phyloP scores from a whole-genome alignment of 768 basidiomycete genomes.

The Hygrophorus russula region DNA sequence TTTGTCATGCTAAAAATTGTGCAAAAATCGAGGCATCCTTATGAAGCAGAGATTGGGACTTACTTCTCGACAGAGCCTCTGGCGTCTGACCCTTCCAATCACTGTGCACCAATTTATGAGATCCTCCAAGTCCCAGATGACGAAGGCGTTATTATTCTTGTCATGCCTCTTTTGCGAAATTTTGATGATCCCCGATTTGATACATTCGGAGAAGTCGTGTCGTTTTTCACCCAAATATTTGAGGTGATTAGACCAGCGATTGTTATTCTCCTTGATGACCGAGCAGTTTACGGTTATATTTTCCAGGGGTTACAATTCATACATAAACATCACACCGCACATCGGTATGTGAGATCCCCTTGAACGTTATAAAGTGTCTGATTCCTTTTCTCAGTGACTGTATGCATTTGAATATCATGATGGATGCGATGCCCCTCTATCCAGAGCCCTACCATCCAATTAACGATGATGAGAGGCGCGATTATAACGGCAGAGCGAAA shows the following conservation, averaged over 20 bases:
- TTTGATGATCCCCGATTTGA: conserved; percentile 19
- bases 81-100: conserved; percentile 17
- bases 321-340: conserved; percentile 6
- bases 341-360: conserved; percentile 2
- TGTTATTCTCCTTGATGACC: neutral
- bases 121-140: conserved; percentile 13
- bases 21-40: conserved; percentile 5
- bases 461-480: conserved; percentile 6
- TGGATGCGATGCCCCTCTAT: conserved; percentile 13
- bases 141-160: conserved; percentile 10
- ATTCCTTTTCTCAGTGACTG: conserved; percentile 16
- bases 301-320: conserved; percentile 24
- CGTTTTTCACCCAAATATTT: conserved; percentile 21
- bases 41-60: conserved; percentile 20
- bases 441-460: conserved; percentile 14
- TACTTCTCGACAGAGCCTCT: conserved; percentile 11
- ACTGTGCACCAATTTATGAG: conserved; percentile 21
- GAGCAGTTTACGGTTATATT: too few relatives aligned
- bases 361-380: neutral
- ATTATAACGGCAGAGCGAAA: conserved; percentile 6
- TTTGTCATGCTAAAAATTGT: conserved; percentile 21
- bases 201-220: conserved; percentile 23
- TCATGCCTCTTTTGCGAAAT: conserved; percentile 18
- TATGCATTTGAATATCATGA: conserved; percentile 18
- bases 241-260: conserved; percentile 18